Evolutionary conservation across 23 red algal species (phyloP).

Genomic region (Cyanidium caldarium): DNA sequence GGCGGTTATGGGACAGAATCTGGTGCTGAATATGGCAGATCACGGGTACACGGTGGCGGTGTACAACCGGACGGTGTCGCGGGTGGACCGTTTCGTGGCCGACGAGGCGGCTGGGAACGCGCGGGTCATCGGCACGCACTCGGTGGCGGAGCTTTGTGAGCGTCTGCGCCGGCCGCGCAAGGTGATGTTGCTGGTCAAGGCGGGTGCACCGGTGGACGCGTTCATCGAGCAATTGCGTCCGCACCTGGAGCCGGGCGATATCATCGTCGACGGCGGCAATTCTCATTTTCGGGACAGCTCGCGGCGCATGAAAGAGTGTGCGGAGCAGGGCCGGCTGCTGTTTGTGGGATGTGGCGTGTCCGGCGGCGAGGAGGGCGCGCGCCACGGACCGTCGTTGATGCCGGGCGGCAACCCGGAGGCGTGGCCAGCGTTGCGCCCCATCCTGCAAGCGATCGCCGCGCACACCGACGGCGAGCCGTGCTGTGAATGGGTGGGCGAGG

Average conservation of each 20-base stretch:
- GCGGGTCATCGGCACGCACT: slow-evolving; percentile 34
- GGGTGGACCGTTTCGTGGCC: slow-evolving; percentile 46
- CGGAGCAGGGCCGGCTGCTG: slow-evolving; percentile 39
- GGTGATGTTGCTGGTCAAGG: slow-evolving; percentile 91
- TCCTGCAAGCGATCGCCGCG: slow-evolving; percentile 64
- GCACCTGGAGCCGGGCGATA: slow-evolving; percentile 71
- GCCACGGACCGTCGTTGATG: slow-evolving; percentile 88
- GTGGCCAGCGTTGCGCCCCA: slow-evolving; percentile 30
- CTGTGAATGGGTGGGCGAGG: slow-evolving; percentile 73
- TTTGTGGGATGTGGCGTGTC: slow-evolving; percentile 94
- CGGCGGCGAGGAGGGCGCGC: slow-evolving; percentile 94
- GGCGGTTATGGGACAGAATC: slow-evolving; percentile 98
- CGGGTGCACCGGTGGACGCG: slow-evolving; percentile 67
- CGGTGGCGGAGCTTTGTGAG: slow-evolving; percentile 41
- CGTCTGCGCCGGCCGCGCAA: slow-evolving; percentile 43
- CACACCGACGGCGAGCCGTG: slow-evolving; percentile 88
- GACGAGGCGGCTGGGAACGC: neutral
- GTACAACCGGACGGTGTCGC: slow-evolving; percentile 45
- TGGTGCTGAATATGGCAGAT: slow-evolving; percentile 82
- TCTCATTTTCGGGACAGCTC: slow-evolving; percentile 78
- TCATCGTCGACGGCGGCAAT: slow-evolving; percentile 96
- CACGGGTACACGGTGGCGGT: slow-evolving; percentile 83
- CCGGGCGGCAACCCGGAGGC: slow-evolving; percentile 57
- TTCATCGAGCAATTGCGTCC: slow-evolving; percentile 43
- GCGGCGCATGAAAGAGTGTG: slow-evolving; percentile 47